phyloP scores from a whole-genome alignment of 495 filamentous ascomycete genomes.

The Neurospora sp. region DNA sequence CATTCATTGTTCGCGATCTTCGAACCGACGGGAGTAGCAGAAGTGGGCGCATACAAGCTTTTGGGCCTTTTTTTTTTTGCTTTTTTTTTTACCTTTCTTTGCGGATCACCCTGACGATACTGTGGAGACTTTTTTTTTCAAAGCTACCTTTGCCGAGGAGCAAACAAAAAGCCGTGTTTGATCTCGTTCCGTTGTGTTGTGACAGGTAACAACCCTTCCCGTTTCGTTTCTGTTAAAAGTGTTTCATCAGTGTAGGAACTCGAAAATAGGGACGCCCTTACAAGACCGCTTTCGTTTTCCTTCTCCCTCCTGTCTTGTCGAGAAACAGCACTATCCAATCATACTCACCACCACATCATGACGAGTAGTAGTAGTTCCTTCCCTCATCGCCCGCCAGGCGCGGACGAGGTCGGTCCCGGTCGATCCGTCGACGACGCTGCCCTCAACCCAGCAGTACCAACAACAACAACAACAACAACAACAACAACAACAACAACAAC shows the following conservation, averaged over 20 bases:
- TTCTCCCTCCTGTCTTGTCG: neutral
- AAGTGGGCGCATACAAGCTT: neutral
- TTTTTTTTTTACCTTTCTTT: neutral
- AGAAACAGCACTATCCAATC: neutral
- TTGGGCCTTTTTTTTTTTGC: neutral
- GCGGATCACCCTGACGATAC: neutral
- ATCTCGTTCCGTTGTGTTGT: neutral
- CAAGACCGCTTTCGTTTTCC: neutral
- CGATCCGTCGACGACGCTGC: neutral
- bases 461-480: neutral
- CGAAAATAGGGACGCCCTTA: neutral
- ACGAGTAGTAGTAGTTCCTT: neutral
- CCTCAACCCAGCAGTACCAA: neutral
- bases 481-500: too few species aligned
- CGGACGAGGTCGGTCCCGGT: neutral
- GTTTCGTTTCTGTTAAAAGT: neutral
- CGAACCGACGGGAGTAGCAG: neutral
- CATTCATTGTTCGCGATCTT: neutral
- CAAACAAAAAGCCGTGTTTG: neutral
- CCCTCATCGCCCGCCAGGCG: neutral
- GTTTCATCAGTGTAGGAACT: neutral
- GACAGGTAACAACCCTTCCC: neutral
- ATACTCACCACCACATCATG: neutral
- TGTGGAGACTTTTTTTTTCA: neutral
- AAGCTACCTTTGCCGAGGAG: neutral